A percentile compares a stretch with the other conserved stretches of the same genome.
phyloP scores from a whole-genome alignment of 2,329 filamentous ascomycete genomes.

The Trichoderma oligosporum region DNA sequence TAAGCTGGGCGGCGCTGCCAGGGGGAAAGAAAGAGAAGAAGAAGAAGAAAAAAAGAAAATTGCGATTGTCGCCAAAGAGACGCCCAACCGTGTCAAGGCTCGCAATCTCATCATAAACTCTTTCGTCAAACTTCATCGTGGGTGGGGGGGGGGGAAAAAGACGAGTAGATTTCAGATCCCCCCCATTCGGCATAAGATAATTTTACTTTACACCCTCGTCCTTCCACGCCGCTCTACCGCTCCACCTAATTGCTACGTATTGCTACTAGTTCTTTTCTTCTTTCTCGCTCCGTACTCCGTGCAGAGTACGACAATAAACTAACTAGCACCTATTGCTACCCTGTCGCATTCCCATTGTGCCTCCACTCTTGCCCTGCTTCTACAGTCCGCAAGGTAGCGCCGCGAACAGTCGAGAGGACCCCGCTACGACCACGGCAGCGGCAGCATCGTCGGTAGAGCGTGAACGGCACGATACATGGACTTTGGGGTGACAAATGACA shows the following conservation, averaged over 20 bases:
- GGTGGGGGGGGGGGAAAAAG: neutral
- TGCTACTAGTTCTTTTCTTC: too few relatives aligned
- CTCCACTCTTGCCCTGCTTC: constrained; percentile 12
- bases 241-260: neutral
- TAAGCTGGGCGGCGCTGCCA: constrained; percentile 4
- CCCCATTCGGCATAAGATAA: neutral
- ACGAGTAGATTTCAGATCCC: neutral
- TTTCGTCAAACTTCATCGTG: constrained; percentile 1
- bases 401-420: constrained; percentile 17
- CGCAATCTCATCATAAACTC: neutral
- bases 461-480: constrained; percentile 4
- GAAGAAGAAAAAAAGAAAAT: too few relatives aligned
- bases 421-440: constrained; percentile 16
- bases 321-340: constrained; percentile 5
- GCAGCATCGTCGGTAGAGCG: constrained; percentile 14
- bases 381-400: constrained; percentile 17
- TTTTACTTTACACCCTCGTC: neutral
- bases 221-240: neutral
- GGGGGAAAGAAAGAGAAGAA: constrained; percentile 3
- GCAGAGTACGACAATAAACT: constrained; percentile 1
- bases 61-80: too few relatives aligned
- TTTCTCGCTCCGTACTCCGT: constrained; percentile 8
- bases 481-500: constrained; percentile 11
- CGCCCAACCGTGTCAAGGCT: neutral
- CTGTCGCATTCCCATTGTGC: constrained; percentile 16